These are phyloP conservation scores for Halteria grandinella DNA, from an alignment of 73 alveolate species.

Conservation along the genomic window DNA sequence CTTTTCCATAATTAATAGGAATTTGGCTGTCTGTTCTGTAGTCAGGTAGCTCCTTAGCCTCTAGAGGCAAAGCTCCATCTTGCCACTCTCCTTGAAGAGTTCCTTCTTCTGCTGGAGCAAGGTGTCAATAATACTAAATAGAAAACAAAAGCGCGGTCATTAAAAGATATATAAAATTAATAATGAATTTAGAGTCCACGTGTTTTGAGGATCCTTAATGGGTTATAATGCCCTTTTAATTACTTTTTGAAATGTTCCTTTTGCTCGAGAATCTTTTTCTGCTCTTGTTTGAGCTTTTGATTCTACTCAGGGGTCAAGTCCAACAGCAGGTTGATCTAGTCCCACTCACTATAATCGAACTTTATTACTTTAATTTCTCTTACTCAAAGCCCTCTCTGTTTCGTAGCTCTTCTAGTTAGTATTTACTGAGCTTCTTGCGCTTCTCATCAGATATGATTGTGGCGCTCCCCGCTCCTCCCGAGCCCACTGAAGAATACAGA, in stretches of 20 bases:
- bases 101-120: slow-evolving; percentile 29
- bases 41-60: slow-evolving; percentile 29
- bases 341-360: slow-evolving; percentile 40
- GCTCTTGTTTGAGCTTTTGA: slow-evolving; percentile 5
- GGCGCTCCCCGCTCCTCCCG: not conserved
- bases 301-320: slow-evolving; percentile 43
- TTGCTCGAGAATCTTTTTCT: not conserved
- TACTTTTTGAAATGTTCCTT: slow-evolving; percentile 37
- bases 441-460: slow-evolving; percentile 10
- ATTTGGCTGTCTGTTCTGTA: slow-evolving; percentile 44
- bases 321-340: slow-evolving; percentile 6
- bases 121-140: slow-evolving; percentile 22
- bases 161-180: not conserved
- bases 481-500: too few relatives aligned
- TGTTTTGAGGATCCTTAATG: too few relatives aligned
- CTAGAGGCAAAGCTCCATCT: slow-evolving; percentile 12
- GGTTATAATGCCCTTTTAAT: too few relatives aligned
- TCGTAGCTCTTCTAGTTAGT: slow-evolving; percentile 7
- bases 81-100: slow-evolving; percentile 9
- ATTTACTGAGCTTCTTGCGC: slow-evolving; percentile 32
- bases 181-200: too few relatives aligned
- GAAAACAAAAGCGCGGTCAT: too few relatives aligned
- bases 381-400: slow-evolving; percentile 12
- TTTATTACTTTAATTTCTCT: not conserved
- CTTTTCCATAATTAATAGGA: slow-evolving; percentile 44